Evolutionary conservation across 75 land plant species (phyloP).

Genomic region (Larix kaempferi): DNA sequence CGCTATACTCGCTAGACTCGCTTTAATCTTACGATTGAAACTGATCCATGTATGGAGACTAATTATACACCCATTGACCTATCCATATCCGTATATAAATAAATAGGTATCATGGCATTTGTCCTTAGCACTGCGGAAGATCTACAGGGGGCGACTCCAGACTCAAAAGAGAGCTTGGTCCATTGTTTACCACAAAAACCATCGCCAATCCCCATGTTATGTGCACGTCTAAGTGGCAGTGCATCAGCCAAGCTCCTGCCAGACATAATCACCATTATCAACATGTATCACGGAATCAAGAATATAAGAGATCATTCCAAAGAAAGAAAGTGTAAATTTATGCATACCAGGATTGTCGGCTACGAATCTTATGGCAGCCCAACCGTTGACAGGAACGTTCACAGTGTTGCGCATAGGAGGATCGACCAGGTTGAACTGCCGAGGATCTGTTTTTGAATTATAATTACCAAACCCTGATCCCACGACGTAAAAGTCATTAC

Average conservation of each 20-base stretch:
- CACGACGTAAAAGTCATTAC: conserved; percentile 39
- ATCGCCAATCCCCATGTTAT: conserved; percentile 40
- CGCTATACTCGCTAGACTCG: no score
- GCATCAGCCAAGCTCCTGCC: conserved; percentile 43
- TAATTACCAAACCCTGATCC: conserved; percentile 50
- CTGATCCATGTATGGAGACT: no score
- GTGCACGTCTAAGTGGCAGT: conserved; percentile 43
- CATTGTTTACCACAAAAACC: conserved; percentile 40
- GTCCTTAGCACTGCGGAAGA: conserved; percentile 22
- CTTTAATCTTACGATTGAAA: no score
- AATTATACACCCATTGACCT: no score
- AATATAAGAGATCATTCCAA: neutral
- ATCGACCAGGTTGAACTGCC: conserved; percentile 37
- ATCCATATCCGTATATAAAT: no score
- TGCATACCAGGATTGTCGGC: conserved; percentile 52
- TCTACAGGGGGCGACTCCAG: conserved; percentile 36
- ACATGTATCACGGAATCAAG: no score
- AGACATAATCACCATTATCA: no score
- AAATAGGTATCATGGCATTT: no score
- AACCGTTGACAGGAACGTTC: conserved; percentile 38
- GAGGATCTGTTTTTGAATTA: conserved; percentile 16
- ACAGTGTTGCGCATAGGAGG: conserved; percentile 35
- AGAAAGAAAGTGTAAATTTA: neutral
- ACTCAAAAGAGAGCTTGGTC: conserved; percentile 9
- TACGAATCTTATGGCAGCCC: conserved; percentile 39